phyloP scores from a whole-genome alignment of 2,329 filamentous ascomycete species.

The Aspergillus fijiensis region DNA sequence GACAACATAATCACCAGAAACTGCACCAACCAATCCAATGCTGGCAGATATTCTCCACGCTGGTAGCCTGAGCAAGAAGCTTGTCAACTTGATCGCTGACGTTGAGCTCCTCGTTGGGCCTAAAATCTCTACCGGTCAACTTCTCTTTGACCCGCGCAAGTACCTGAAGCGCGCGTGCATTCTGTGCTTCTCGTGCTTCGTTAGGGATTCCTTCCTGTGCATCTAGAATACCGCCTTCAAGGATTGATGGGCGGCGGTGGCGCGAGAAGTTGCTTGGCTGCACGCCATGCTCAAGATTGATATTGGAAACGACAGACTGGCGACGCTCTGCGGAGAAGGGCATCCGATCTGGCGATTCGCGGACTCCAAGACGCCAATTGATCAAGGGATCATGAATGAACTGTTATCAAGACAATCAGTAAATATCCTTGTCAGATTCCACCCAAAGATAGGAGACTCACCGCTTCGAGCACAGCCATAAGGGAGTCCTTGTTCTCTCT shows the following conservation, averaged over 20 bases:
- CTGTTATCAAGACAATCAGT: conserved; percentile 45
- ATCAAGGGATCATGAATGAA: conserved; percentile 99
- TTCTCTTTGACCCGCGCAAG: conserved; percentile 92
- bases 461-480: conserved; percentile 96
- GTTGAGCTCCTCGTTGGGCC: conserved; percentile 76
- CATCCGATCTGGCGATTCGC: conserved; percentile 60
- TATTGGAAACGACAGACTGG: conserved; percentile 56
- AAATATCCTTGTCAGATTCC: too few relatives aligned
- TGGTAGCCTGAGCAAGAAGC: conserved; percentile 90
- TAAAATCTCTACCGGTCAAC: conserved; percentile 90
- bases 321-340: conserved; percentile 62
- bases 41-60: conserved; percentile 95
- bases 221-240: conserved; percentile 56
- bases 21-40: conserved; percentile 99
- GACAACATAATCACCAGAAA: conserved; percentile 69
- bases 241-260: conserved; percentile 66
- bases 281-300: conserved; percentile 52
- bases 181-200: conserved; percentile 73
- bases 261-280: conserved; percentile 66
- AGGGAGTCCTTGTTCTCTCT: conserved; percentile 97
- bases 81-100: conserved; percentile 90
- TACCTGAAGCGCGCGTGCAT: conserved; percentile 88
- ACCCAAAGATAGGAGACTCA: conserved; percentile 53
- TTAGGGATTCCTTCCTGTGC: conserved; percentile 42
- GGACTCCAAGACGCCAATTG: conserved; percentile 80